phyloP scores from a whole-genome alignment of 2,329 filamentous ascomycete genomes.

The Diaporthe australafricana region DNA sequence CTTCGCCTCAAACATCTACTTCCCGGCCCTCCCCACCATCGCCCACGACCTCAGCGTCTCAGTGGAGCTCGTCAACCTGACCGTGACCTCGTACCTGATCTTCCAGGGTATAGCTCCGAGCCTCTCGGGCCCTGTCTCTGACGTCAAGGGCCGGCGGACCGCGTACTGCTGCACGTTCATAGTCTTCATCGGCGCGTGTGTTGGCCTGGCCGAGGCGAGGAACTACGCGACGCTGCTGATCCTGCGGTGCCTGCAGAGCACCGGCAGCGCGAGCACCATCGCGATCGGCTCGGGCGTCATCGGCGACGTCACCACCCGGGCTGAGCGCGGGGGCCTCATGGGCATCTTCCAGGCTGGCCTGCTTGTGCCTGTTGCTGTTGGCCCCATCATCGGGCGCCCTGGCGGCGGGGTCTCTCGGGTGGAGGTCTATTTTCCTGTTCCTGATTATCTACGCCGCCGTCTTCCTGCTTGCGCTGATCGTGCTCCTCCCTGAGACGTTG shows the following conservation, averaged over 20 bases:
- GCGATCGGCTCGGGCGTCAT: constrained; percentile 69
- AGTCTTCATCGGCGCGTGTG: constrained; percentile 65
- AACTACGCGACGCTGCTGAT: constrained; percentile 63
- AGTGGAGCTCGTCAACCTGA: constrained; percentile 58
- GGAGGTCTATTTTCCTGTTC: constrained; percentile 66
- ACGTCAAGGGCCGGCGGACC: constrained; percentile 63
- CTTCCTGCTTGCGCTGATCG: constrained; percentile 50
- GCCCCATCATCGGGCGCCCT: constrained; percentile 62
- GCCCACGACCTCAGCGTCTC: constrained; percentile 60
- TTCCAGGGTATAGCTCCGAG: constrained; percentile 70
- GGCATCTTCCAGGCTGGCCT: constrained; percentile 61
- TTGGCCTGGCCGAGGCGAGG: constrained; percentile 62
- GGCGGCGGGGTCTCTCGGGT: constrained; percentile 59
- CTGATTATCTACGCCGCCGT: constrained; percentile 52
- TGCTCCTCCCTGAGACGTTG: constrained; percentile 59
- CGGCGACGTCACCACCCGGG: constrained; percentile 71
- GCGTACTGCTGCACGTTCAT: constrained; percentile 65
- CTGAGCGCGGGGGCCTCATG: constrained; percentile 71
- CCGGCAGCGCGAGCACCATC: constrained; percentile 69
- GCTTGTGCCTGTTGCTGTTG: constrained; percentile 56
- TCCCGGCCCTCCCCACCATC: constrained; percentile 62
- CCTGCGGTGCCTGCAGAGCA: constrained; percentile 67
- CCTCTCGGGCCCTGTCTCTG: constrained; percentile 61
- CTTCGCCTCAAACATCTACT: constrained; percentile 57
- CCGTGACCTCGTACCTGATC: constrained; percentile 67